These are phyloP conservation scores for Neonectria magnoliae DNA, from an alignment of 2,329 filamentous ascomycete species.

Conservation along the genomic window DNA sequence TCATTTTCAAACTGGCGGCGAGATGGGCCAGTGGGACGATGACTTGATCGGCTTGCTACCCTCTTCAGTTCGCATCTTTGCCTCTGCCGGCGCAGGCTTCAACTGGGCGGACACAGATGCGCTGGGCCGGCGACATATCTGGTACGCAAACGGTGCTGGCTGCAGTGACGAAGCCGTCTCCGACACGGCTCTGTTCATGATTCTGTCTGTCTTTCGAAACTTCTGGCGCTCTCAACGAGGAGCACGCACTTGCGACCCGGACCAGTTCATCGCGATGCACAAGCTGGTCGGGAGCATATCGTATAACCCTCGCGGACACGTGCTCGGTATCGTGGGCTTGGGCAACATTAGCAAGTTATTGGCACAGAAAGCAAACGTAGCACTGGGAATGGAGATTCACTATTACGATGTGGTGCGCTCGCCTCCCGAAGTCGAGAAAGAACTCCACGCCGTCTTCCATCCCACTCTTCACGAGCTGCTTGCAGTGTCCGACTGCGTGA, in stretches of 20 bases:
- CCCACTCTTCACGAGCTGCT: conserved; percentile 42
- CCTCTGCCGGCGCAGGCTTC: conserved; percentile 69
- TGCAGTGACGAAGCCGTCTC: conserved; percentile 56
- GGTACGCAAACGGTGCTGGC: conserved; percentile 55
- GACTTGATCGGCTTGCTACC: conserved; percentile 66
- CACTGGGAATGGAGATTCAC: conserved; percentile 63
- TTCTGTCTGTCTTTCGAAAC: conserved; percentile 60
- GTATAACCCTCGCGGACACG: conserved; percentile 58
- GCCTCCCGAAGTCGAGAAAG: conserved; percentile 41
- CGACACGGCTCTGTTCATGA: conserved; percentile 54
- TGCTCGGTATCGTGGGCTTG: conserved; percentile 63
- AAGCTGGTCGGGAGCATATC: conserved; percentile 49
- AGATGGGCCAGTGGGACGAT: conserved; percentile 70
- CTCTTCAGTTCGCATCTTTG: conserved; percentile 63
- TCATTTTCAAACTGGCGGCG: conserved; percentile 69
- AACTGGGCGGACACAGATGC: conserved; percentile 69
- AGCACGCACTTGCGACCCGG: conserved; percentile 31
- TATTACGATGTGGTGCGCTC: conserved; percentile 59
- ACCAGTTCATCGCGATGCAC: conserved; percentile 29
- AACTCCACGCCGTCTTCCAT: conserved; percentile 45
- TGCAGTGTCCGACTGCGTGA: conserved; percentile 46
- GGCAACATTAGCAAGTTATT: conserved; percentile 57
- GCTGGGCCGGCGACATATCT: conserved; percentile 51
- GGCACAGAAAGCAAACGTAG: conserved; percentile 55
- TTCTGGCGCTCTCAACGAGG: conserved; percentile 54